phyloP scores from a whole-genome alignment of 164 flowering plant species.

The Stephania cephalantha region DNA sequence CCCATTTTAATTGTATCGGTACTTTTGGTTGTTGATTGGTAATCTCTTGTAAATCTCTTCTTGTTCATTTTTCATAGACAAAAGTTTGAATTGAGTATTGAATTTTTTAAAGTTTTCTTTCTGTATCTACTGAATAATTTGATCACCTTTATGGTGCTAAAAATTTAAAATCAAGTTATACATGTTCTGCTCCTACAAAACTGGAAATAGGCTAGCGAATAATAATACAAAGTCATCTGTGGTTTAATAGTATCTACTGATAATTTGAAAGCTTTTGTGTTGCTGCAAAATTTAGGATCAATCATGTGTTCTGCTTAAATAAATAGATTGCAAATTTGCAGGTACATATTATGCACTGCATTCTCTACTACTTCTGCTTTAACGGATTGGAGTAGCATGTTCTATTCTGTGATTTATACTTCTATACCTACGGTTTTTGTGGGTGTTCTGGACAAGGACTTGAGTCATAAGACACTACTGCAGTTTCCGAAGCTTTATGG shows the following conservation, averaged over 20 bases:
- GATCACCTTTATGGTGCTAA: neutral
- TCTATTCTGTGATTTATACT: slow-evolving; percentile 81
- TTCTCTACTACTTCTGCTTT: slow-evolving; percentile 85
- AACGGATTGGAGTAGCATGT: slow-evolving; percentile 91
- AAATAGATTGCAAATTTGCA: slow-evolving; percentile 18
- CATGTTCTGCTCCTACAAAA: no score
- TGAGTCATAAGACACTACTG: slow-evolving; percentile 68
- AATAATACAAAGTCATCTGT: no score
- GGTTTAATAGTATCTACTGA: no score
- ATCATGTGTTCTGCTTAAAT: neutral
- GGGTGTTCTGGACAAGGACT: slow-evolving; percentile 81
- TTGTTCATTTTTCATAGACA: no score
- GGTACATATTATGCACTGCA: slow-evolving; percentile 77
- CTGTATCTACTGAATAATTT: neutral
- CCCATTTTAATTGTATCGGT: neutral
- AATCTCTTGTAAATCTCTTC: no score
- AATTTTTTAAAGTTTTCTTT: neutral
- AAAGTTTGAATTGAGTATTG: neutral
- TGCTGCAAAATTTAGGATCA: neutral
- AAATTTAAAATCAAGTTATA: neutral
- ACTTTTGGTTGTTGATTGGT: neutral
- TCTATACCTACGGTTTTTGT: slow-evolving; percentile 85
- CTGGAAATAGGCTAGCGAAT: no score
- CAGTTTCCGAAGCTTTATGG: slow-evolving; percentile 75
- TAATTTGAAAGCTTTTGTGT: neutral